phyloP scores from a whole-genome alignment of 495 filamentous ascomycete species.

The Penicillium soppii region DNA sequence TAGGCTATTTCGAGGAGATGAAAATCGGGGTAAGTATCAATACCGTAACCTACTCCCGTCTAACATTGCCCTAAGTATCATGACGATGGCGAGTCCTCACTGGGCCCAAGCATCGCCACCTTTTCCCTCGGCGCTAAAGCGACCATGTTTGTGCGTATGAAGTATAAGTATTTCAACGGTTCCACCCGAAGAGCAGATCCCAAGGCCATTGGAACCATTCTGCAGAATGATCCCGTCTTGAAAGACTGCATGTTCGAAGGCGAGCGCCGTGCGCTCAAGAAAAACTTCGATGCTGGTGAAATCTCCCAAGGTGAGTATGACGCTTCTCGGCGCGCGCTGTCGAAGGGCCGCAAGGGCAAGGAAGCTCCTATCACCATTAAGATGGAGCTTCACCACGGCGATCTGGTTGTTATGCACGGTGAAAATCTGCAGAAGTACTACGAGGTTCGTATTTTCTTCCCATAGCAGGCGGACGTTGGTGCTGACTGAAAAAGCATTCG shows the following conservation, averaged over 20 bases:
- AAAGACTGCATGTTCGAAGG: conserved; percentile 38
- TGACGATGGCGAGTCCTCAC: conserved; percentile 75
- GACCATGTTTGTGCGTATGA: conserved; percentile 69
- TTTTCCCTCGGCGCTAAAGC: conserved; percentile 71
- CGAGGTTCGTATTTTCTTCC: conserved; percentile 50
- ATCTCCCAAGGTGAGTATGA: conserved; percentile 23
- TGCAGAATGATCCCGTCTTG: conserved; percentile 28
- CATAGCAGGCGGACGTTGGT: not conserved
- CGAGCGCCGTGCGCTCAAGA: conserved; percentile 38
- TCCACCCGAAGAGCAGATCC: conserved; percentile 23
- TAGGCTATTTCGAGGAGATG: conserved; percentile 73
- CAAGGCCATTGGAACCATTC: not conserved
- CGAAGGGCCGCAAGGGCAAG: conserved; percentile 9
- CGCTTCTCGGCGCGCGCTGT: conserved; percentile 6
- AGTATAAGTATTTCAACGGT: conserved; percentile 52
- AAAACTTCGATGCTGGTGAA: conserved; percentile 18
- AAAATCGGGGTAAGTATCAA: conserved; percentile 62
- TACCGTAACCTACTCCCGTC: not conserved
- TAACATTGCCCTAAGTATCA: conserved; percentile 42
- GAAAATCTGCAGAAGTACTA: conserved; percentile 66
- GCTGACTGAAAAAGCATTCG: conserved; percentile 50
- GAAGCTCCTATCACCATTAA: conserved; percentile 24
- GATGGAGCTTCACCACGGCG: conserved; percentile 67
- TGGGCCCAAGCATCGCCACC: conserved; percentile 75
- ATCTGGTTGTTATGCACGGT: conserved; percentile 83